Evolutionary conservation across 768 basidiomycete genomes (phyloP).

Genomic region (Agrocybe praecox): DNA sequence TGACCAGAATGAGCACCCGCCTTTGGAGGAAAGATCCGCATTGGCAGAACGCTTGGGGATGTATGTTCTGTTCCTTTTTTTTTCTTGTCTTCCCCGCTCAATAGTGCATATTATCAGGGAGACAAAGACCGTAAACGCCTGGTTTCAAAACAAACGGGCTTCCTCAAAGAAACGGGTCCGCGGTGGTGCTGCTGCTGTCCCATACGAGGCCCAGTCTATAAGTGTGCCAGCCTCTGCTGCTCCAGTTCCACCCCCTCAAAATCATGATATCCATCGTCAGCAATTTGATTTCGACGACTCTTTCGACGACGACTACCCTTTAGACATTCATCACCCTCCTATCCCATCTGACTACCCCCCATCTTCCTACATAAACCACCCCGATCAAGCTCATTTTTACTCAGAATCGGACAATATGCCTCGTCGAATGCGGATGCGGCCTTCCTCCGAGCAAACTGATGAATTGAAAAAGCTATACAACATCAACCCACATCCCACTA

Average conservation of each 20-base stretch:
- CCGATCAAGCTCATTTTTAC: slow-evolving; percentile 52
- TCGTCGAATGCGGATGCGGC: slow-evolving; percentile 66
- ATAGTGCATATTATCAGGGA: slow-evolving; percentile 51
- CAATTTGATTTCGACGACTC: slow-evolving; percentile 47
- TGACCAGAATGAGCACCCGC: slow-evolving; percentile 75
- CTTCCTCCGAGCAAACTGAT: slow-evolving; percentile 65
- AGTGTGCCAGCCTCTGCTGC: slow-evolving; percentile 14
- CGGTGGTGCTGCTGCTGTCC: slow-evolving; percentile 28
- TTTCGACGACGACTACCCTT: slow-evolving; percentile 46
- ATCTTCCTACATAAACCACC: slow-evolving; percentile 47
- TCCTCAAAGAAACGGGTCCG: slow-evolving; percentile 74
- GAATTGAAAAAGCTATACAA: slow-evolving; percentile 70
- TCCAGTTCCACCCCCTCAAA: slow-evolving; percentile 31
- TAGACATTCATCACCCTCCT: slow-evolving; percentile 35
- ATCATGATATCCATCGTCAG: slow-evolving; percentile 27
- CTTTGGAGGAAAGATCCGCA: slow-evolving; percentile 65
- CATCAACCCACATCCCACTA: slow-evolving; percentile 65
- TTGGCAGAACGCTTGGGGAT: slow-evolving; percentile 77
- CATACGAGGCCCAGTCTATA: slow-evolving; percentile 32
- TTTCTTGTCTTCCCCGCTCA: slow-evolving; percentile 5
- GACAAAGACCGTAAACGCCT: slow-evolving; percentile 83
- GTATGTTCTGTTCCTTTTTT: slow-evolving; percentile 44
- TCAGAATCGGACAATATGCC: slow-evolving; percentile 53
- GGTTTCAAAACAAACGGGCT: slow-evolving; percentile 88
- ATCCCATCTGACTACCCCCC: slow-evolving; percentile 33